Evolutionary conservation across 2,329 filamentous ascomycete species (phyloP).

Genomic region (Metarhizium album): DNA sequence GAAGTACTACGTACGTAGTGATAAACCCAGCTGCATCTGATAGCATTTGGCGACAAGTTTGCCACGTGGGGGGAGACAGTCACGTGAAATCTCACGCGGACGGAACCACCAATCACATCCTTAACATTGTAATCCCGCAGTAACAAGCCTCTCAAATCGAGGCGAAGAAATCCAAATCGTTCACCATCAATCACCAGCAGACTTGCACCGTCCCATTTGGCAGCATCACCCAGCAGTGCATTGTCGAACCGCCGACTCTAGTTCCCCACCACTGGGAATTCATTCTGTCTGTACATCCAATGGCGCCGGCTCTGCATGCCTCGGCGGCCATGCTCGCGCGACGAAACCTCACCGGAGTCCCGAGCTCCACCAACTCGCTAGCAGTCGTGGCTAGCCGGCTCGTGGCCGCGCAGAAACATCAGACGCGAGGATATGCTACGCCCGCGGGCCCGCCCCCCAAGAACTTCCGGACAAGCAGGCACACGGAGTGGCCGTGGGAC

Average conservation of each 20-base stretch:
- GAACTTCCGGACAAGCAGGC: conserved; percentile 67
- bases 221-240: conserved; percentile 2
- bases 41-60: too few relatives aligned
- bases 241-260: neutral
- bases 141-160: conserved; percentile 9
- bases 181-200: neutral
- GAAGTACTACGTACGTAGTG: too few relatives aligned
- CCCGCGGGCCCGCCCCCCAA: conserved; percentile 69
- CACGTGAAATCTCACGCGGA: conserved; percentile 22
- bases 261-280: neutral
- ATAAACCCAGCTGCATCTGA: too few relatives aligned
- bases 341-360: conserved; percentile 22
- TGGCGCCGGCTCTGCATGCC: conserved; percentile 23
- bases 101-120: conserved; percentile 23
- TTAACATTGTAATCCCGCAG: conserved; percentile 30
- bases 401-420: conserved; percentile 8
- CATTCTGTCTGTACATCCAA: conserved; percentile 6
- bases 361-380: conserved; percentile 12
- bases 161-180: conserved; percentile 1
- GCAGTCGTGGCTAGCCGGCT: conserved; percentile 12
- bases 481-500: conserved; percentile 69
- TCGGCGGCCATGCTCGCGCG: conserved; percentile 24
- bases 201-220: conserved; percentile 6
- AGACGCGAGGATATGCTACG: conserved; percentile 45
- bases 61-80: neutral